Base-by-base conservation (phyloP, 1,284 basidiomycete genomes). In the Tylopilus orsonianus region DNA sequence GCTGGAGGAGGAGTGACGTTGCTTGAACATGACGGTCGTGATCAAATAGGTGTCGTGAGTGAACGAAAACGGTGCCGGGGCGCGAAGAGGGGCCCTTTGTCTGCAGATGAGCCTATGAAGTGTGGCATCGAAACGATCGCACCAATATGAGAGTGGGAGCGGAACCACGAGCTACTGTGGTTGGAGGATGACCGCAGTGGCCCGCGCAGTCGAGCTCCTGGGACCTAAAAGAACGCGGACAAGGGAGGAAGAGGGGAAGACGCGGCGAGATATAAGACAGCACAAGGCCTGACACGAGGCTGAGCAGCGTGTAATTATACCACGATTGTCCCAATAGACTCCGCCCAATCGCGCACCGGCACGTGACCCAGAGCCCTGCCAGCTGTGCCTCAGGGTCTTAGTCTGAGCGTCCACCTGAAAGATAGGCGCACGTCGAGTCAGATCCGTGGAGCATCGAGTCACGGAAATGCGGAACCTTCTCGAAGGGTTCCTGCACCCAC, bases 1-100 rank as follows among this genome's bases (percentile, higher is more conserved):
- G 42, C 58, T 58, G 16, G 52, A 40, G 20, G 58, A 50, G 7
- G 64, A 46, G 46, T 59, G 66, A 41, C 59, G 52, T 44, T 48
- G 63, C 54, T 62, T 65, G 54, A 40, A 65, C 59, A 56, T 65
- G 61, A 62, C 44, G 59, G 44, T 62, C 60, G 63, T 62, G 46
- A 60, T 42, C 13, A 44, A 54, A 60, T 34, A 56, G 36, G 22
- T 27, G 54, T 54, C 46, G 61, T 49, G 54, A 47, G 23, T 41
- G 50, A 61, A 55, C 43, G 46, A 60, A 57, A 22, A 41, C 30
- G 52, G 33, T 16, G 26, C 19, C 12, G 41, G 16, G 32, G 35
- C 13, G 50, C 30, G 38, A 26, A 13, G 45, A 13, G 10, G 6
- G n/a, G 32, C 14, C 27, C 49, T 51, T 49, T 23, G 41, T 7